A percentile compares a stretch with the other conserved stretches of the same genome.
Conservation (phyloP, 768 basidiomycete genomes). For the Rhizopogon vesiculosus region DNA sequence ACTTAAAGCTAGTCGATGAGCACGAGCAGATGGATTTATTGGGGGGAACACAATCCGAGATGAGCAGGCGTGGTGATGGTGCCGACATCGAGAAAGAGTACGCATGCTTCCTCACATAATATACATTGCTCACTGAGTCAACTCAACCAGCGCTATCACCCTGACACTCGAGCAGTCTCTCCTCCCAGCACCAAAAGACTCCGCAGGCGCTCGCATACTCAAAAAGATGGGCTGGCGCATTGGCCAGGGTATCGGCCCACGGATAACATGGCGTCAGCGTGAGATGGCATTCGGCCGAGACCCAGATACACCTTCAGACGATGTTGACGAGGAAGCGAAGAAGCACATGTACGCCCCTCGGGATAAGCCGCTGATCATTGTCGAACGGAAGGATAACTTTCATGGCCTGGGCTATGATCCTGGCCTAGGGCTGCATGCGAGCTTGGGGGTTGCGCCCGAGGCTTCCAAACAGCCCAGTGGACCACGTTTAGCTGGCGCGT, state of each 20-base stretch:
- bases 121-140: background rate
- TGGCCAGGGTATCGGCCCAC: constrained; percentile 91
- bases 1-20: constrained; percentile 69
- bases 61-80: constrained; percentile 19
- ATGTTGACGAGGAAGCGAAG: constrained; percentile 74
- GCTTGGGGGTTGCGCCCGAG: constrained; percentile 36
- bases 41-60: constrained; percentile 50
- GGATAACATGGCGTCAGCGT: constrained; percentile 73
- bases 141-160: constrained; percentile 49
- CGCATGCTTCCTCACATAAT: background rate
- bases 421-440: constrained; percentile 57
- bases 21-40: constrained; percentile 73
- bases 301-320: constrained; percentile 31
- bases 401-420: constrained; percentile 83
- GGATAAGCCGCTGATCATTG: constrained; percentile 63
- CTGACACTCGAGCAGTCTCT: constrained; percentile 60
- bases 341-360: constrained; percentile 86
- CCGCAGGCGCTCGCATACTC: constrained; percentile 79
- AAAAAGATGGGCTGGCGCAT: constrained; percentile 95
- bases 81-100: constrained; percentile 36
- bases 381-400: constrained; percentile 66
- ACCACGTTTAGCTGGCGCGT: constrained; percentile 54
- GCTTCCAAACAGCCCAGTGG: constrained; percentile 27
- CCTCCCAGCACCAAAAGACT: constrained; percentile 71
- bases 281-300: constrained; percentile 62